Conservation (phyloP, 768 basidiomycete species). For the Tephrocybe sp. region DNA sequence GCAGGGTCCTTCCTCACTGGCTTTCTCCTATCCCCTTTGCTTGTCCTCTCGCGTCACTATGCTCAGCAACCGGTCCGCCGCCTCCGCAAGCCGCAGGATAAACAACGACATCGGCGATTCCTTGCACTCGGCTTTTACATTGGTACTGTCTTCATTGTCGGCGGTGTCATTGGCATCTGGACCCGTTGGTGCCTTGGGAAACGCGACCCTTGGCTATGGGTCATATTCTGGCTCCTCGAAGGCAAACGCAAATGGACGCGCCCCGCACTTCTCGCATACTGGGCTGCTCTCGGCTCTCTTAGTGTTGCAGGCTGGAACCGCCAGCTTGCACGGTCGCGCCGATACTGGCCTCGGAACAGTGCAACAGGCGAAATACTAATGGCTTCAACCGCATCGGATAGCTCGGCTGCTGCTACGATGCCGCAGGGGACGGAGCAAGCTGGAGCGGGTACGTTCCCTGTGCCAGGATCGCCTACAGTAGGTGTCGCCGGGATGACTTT, state of each 20-base stretch:
- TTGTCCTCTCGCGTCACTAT: slow-evolving; percentile 88
- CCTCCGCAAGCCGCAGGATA: slow-evolving; percentile 81
- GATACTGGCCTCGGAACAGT: slow-evolving; percentile 54
- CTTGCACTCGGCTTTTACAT: slow-evolving; percentile 85
- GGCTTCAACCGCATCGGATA: slow-evolving; percentile 25
- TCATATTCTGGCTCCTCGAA: slow-evolving; percentile 72
- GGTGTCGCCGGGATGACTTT: slow-evolving; percentile 37
- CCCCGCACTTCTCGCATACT: slow-evolving; percentile 77
- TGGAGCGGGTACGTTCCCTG: slow-evolving; percentile 5
- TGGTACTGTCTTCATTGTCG: slow-evolving; percentile 75
- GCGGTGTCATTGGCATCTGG: slow-evolving; percentile 88
- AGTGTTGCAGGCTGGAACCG: slow-evolving; percentile 96
- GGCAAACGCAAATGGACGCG: slow-evolving; percentile 80
- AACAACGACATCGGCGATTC: slow-evolving; percentile 74
- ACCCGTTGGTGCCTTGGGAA: slow-evolving; percentile 81
- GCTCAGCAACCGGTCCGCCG: slow-evolving; percentile 84
- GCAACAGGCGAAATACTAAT: slow-evolving; percentile 35
- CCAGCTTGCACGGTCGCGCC: slow-evolving; percentile 77
- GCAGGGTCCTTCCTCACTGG: slow-evolving; percentile 92
- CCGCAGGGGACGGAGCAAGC: slow-evolving; percentile 4
- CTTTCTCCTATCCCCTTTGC: slow-evolving; percentile 90
- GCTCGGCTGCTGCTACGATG: slow-evolving; percentile 2
- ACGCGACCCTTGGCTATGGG: slow-evolving; percentile 89
- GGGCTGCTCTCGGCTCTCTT: slow-evolving; percentile 75
- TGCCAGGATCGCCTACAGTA: slow-evolving; percentile 10